A percentile compares a stretch with the other conserved stretches of the same genome.
phyloP scores from a whole-genome alignment of 331 rosid genomes.

The Pyracantha coccinea region DNA sequence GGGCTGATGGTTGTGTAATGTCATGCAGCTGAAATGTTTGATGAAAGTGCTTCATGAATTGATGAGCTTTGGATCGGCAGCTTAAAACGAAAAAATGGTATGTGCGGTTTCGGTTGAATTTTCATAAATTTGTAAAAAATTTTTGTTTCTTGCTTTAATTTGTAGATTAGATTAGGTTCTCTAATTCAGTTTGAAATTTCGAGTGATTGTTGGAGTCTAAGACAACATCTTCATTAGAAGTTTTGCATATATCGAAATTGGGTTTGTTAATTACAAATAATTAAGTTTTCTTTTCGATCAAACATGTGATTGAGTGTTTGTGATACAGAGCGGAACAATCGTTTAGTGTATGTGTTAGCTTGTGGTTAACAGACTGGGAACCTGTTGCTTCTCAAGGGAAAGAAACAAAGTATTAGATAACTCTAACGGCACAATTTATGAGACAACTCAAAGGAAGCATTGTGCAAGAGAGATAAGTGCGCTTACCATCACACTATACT shows the following conservation, averaged over 20 bases:
- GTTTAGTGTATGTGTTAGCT: not conserved
- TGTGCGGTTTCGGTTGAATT: slow-evolving; percentile 7
- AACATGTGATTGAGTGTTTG: not conserved
- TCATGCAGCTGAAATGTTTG: slow-evolving; percentile 23
- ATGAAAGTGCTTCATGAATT: slow-evolving; percentile 10
- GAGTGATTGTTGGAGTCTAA: not conserved
- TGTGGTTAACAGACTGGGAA: not conserved
- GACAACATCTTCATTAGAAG: not conserved
- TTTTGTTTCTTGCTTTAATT: not conserved
- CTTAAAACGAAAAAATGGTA: slow-evolving; percentile 42
- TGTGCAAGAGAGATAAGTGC: not conserved
- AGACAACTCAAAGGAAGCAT: not conserved
- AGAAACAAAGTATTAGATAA: too few species aligned
- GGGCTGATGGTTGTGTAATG: slow-evolving; percentile 7
- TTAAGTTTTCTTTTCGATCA: not conserved
- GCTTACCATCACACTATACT: not conserved
- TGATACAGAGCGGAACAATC: not conserved
- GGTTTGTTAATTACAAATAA: not conserved
- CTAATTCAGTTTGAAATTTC: not conserved
- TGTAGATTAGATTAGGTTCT: not conserved
- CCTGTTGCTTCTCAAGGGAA: not conserved
- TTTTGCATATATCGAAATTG: not conserved
- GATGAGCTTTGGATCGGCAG: slow-evolving; percentile 19
- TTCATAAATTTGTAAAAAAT: not conserved
- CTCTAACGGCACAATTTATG: too few species aligned